Conservation (phyloP, 441 rosid species). For the Erodium moschatum region DNA sequence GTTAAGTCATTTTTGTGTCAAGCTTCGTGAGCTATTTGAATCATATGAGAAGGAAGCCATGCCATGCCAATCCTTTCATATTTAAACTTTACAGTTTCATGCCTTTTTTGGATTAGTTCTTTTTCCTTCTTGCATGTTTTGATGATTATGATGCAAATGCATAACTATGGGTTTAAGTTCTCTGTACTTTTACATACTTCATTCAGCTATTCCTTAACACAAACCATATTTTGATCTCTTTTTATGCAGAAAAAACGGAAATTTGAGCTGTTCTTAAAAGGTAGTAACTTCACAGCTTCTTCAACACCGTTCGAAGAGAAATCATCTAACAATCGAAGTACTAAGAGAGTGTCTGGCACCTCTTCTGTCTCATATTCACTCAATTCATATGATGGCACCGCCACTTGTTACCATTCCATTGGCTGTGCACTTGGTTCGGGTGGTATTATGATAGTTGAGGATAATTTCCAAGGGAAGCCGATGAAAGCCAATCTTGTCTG, state of each 20-base stretch:
- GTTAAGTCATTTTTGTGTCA: too few species aligned
- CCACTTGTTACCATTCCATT: conserved; percentile 9
- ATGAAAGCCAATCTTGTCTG: not conserved
- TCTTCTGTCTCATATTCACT: conserved; percentile 15
- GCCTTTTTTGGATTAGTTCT: too few species aligned
- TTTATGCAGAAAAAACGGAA: conserved; percentile 39
- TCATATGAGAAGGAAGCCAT: too few species aligned
- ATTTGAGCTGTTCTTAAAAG: conserved; percentile 18
- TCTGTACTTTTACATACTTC: too few species aligned
- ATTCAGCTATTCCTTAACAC: too few species aligned
- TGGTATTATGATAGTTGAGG: conserved; percentile 11
- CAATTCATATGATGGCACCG: conserved; percentile 9
- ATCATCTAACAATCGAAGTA: conserved; percentile 19
- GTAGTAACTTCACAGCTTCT: conserved; percentile 16
- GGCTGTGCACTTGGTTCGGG: conserved; percentile 12
- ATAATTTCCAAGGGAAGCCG: conserved; percentile 15
- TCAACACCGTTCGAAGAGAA: conserved; percentile 20
- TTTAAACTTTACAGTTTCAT: too few species aligned
- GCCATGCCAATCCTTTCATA: too few species aligned
- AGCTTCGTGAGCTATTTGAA: too few species aligned
- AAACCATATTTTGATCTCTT: not conserved
- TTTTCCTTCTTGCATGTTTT: too few species aligned
- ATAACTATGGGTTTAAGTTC: too few species aligned
- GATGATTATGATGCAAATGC: too few species aligned
- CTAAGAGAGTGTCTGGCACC: conserved; percentile 17